Percentiles rank a stretch among this genome's conserved stretches.
Evolutionary conservation across 805 yeast species (phyloP).

Genomic region (Hagleromyces aurorensis): DNA sequence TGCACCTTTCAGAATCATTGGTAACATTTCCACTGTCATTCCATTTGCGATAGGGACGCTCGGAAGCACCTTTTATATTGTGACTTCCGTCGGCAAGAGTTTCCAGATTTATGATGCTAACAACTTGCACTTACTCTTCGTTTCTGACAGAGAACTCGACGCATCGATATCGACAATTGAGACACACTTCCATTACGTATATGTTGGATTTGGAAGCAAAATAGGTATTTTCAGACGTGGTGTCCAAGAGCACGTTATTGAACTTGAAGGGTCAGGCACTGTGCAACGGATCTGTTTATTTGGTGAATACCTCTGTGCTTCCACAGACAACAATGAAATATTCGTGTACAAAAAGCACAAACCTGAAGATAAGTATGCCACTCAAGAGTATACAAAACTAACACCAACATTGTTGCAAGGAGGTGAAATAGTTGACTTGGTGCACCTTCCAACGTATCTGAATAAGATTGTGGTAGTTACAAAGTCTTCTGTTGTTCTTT

Average conservation of each 20-base stretch:
- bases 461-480: slow-evolving; percentile 88
- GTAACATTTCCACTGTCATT: slow-evolving; percentile 76
- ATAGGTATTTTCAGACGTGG: slow-evolving; percentile 84
- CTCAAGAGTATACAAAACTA: slow-evolving; percentile 63
- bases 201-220: slow-evolving; percentile 61
- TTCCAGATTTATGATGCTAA: slow-evolving; percentile 93
- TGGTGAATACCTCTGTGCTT: slow-evolving; percentile 69
- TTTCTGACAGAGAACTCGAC: slow-evolving; percentile 71
- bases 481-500: slow-evolving; percentile 47
- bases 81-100: slow-evolving; percentile 80
- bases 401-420: slow-evolving; percentile 45
- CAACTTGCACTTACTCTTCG: slow-evolving; percentile 75
- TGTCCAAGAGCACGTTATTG: slow-evolving; percentile 36
- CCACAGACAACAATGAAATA: slow-evolving; percentile 39
- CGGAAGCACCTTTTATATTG: slow-evolving; percentile 81
- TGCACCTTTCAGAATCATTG: slow-evolving; percentile 83
- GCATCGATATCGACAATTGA: slow-evolving; percentile 60
- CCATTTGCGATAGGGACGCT: slow-evolving; percentile 87
- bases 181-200: slow-evolving; percentile 80
- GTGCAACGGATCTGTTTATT: slow-evolving; percentile 52
- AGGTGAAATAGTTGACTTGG: slow-evolving; percentile 50
- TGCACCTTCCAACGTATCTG: slow-evolving; percentile 86
- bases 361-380: slow-evolving; percentile 35
- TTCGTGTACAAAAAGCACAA: slow-evolving; percentile 46
- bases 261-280: slow-evolving; percentile 30